Evolutionary conservation across 129 eudicot genomes (phyloP).

Genomic region (Flaveria ramosissima): DNA sequence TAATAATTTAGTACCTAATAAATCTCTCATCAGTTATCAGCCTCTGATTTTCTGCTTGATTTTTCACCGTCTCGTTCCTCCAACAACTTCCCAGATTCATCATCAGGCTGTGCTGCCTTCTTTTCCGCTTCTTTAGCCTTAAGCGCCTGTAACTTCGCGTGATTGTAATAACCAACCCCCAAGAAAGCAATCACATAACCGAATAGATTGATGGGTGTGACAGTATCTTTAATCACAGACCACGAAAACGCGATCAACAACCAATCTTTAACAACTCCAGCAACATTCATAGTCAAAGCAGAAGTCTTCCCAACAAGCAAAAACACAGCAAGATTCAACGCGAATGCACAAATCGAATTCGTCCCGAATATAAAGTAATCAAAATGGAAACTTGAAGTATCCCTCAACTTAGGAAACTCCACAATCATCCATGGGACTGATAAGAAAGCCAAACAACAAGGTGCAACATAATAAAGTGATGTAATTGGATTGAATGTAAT

Average conservation of each 20-base stretch:
- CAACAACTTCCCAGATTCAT: slow-evolving; percentile 43
- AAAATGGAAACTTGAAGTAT: slow-evolving; percentile 45
- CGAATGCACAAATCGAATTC: slow-evolving; percentile 50
- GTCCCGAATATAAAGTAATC: slow-evolving; percentile 49
- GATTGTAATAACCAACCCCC: slow-evolving; percentile 58
- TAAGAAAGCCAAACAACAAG: slow-evolving; percentile 47
- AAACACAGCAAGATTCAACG: slow-evolving; percentile 50
- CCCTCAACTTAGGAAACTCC: slow-evolving; percentile 37
- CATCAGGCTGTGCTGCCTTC: slow-evolving; percentile 41
- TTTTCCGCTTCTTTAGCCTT: slow-evolving; percentile 58
- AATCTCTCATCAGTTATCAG: slow-evolving; percentile 29
- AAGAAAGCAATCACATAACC: slow-evolving; percentile 58
- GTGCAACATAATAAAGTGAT: slow-evolving; percentile 49
- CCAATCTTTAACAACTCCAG: slow-evolving; percentile 62
- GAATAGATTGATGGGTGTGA: slow-evolving; percentile 47
- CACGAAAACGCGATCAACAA: slow-evolving; percentile 65
- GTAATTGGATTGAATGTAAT: slow-evolving; percentile 49
- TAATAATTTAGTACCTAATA: too few relatives aligned
- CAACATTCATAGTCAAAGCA: slow-evolving; percentile 59
- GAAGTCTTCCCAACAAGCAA: slow-evolving; percentile 58
- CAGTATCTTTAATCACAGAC: slow-evolving; percentile 70
- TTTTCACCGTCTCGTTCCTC: slow-evolving; percentile 41
- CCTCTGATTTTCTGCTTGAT: slow-evolving; percentile 22
- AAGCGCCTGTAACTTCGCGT: slow-evolving; percentile 45
- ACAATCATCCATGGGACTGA: slow-evolving; percentile 45